Evolutionary conservation across 371 early-diverging fungal species (phyloP), one percentile per base, ranked within the genome.

Genomic region (Coemansia sp.): DNA sequence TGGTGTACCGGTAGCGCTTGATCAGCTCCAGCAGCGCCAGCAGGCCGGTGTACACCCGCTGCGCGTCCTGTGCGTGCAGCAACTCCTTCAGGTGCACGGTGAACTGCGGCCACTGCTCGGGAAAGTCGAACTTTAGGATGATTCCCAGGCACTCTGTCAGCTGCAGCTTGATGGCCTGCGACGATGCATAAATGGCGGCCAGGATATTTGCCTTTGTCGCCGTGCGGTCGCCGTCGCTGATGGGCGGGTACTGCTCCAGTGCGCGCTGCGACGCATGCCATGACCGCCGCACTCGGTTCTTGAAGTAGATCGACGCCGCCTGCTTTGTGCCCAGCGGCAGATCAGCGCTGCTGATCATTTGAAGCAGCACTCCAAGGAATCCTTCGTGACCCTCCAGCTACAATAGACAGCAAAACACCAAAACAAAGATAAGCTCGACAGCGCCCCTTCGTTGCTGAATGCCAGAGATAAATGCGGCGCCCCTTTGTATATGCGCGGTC

Each of bases 281-380:
- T 34, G 84, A 83, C 55, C 83, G 86, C 48, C 80, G 76, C 59
- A 94, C 77, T 20, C 90, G 83, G 76, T 95, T 95, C 80, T 96
- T 96, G 80, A 95, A 93, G 83, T 91, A 94, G 68, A 96, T 90
- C n/a, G 94, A 88, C 70, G 90, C 95, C 87, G 83, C 57, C 66
- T 77, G 71, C 55, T 71, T 68, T 41, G 74, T 73, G 47, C 70
- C 66, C 31, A 55, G 55, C 32, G 53, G 47, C 11, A 62, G 39
- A 32, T 73, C 65, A 9, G 65, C 56, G 13, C 57, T 49, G 55
- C 61, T 42, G 54, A 62, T 63, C 63, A 65, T 43, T 49, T 65
- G 68, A 6, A 72, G 63, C 45, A 77, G 55, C 34, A 52, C 69
- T 48, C 50, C 59, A 1, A 70, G 70, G 11, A 77, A 68, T 36